Percentiles rank a stretch among this genome's conserved stretches.
These are phyloP conservation scores for Erodium texanum DNA, from an alignment of 441 rosid genomes.

Conservation along the genomic window DNA sequence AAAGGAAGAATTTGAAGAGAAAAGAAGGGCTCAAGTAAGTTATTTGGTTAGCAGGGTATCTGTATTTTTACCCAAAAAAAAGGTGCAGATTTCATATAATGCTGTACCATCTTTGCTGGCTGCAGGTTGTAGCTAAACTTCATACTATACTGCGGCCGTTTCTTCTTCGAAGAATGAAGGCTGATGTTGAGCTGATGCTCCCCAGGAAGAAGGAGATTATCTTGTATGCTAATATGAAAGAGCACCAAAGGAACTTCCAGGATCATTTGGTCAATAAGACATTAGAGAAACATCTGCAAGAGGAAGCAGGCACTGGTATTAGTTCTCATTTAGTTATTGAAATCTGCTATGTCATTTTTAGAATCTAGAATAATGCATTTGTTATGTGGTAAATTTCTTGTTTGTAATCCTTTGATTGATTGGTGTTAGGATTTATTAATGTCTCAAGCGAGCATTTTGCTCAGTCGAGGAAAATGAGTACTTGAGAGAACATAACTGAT, in stretches of 20 bases:
- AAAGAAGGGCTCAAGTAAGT: constrained; percentile 61
- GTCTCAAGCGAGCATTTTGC: no score
- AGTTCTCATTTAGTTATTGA: constrained; percentile 4
- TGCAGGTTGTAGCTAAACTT: constrained; percentile 83
- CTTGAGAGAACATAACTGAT: no score
- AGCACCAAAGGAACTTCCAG: constrained; percentile 75
- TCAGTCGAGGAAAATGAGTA: no score
- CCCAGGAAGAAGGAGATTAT: constrained; percentile 91
- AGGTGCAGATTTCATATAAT: constrained; percentile 6
- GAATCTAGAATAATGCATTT: no score
- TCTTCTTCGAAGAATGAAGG: constrained; percentile 85
- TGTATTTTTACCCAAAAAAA: background rate
- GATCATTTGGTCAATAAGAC: constrained; percentile 74
- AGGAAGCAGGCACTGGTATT: constrained; percentile 39
- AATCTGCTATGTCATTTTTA: background rate
- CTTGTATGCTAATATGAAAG: constrained; percentile 78
- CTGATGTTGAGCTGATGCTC: constrained; percentile 86
- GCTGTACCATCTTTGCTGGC: constrained; percentile 11
- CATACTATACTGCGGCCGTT: constrained; percentile 91
- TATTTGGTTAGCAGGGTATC: no score
- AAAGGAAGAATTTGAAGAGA: constrained; percentile 71
- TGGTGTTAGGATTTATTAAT: no score
- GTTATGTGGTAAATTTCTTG: no score
- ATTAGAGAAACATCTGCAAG: constrained; percentile 48
- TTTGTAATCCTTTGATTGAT: no score